phyloP scores from a whole-genome alignment of 345 rosid genomes.

The Salix udensis region DNA sequence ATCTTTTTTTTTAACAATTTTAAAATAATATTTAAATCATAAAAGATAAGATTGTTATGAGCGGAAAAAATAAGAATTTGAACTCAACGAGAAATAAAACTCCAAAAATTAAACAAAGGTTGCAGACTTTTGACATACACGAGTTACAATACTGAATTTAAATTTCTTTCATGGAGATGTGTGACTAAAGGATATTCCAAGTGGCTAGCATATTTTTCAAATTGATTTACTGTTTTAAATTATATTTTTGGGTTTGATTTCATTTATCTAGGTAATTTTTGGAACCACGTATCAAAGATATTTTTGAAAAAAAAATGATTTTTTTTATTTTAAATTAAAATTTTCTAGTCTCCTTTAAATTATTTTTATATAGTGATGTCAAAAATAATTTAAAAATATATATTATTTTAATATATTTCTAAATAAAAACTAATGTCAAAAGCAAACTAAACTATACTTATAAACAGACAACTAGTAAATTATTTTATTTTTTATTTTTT shows the following conservation, averaged over 20 bases:
- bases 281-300: rapidly evolving
- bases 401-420: too few species aligned
- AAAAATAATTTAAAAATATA: too few species aligned
- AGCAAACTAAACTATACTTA: too few species aligned
- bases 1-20: neutral
- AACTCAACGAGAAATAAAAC: neutral
- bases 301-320: too few species aligned
- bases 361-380: rapidly evolving
- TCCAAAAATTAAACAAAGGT: neutral
- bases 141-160: too few species aligned
- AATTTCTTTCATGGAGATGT: too few species aligned
- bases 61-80: neutral
- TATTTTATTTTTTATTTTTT: too few species aligned
- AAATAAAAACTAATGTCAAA: rapidly evolving
- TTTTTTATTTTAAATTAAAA: too few species aligned
- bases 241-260: too few species aligned
- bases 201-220: neutral
- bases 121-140: too few species aligned
- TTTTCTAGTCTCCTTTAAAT: rapidly evolving
- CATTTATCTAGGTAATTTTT: neutral
- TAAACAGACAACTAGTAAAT: too few species aligned
- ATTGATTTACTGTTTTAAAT: too few species aligned
- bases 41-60: neutral
- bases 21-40: neutral
- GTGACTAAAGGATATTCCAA: neutral